Evolutionary conservation across 2,329 filamentous ascomycete species (phyloP).

Genomic region (Xylaria arbuscula): DNA sequence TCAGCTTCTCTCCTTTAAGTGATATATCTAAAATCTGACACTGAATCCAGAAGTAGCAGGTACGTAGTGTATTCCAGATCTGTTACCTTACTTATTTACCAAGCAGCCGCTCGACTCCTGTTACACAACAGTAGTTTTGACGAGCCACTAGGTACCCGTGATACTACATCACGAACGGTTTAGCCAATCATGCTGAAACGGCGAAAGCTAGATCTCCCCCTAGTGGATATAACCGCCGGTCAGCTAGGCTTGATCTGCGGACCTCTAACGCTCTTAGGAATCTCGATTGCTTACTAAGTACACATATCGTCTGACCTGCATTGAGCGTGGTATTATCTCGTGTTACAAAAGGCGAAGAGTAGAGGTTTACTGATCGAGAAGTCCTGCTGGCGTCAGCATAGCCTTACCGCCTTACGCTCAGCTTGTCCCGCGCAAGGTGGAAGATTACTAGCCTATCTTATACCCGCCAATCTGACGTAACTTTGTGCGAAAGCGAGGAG

Average conservation of each 20-base stretch:
- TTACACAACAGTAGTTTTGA: slow-evolving; percentile 6
- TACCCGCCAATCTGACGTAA: slow-evolving; percentile 14
- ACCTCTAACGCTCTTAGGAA: slow-evolving; percentile 15
- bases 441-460: slow-evolving; percentile 6
- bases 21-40: slow-evolving; percentile 25
- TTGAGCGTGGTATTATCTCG: slow-evolving; percentile 16
- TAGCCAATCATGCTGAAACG: slow-evolving; percentile 17
- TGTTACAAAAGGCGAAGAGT: slow-evolving; percentile 16
- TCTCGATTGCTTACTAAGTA: slow-evolving; percentile 5
- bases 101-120: slow-evolving; percentile 20
- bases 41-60: slow-evolving; percentile 8
- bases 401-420: slow-evolving; percentile 15
- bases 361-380: slow-evolving; percentile 11
- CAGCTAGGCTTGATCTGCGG: slow-evolving; percentile 11
- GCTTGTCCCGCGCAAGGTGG: slow-evolving; percentile 7
- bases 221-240: slow-evolving; percentile 6
- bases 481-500: not conserved
- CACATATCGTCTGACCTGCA: slow-evolving; percentile 11
- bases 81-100: slow-evolving; percentile 11
- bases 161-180: slow-evolving; percentile 11
- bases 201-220: slow-evolving; percentile 11
- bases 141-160: slow-evolving; percentile 1
- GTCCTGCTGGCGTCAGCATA: slow-evolving; percentile 28
- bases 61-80: slow-evolving; percentile 16
- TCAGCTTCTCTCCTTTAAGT: slow-evolving; percentile 8